A percentile compares a stretch with the other conserved stretches of the same genome.
Evolutionary conservation across 352 stramenopile species (phyloP).

Genomic region (Globisporangium takayamanum): DNA sequence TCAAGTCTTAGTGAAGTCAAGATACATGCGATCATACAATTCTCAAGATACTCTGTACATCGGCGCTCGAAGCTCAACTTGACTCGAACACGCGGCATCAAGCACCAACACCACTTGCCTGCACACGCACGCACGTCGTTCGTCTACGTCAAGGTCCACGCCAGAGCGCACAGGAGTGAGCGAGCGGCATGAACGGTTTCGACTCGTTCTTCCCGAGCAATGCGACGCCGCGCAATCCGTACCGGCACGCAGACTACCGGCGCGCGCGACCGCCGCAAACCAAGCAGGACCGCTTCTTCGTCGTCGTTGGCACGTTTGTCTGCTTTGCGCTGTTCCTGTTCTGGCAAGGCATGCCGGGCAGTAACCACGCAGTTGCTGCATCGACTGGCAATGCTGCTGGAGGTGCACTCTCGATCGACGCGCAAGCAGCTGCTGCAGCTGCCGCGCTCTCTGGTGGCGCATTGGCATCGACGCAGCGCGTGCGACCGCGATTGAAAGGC

Average conservation of each 20-base stretch:
- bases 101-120: background rate
- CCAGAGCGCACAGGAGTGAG: too few species aligned
- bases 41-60: background rate
- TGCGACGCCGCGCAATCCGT: conserved; percentile 61
- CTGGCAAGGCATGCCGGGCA: conserved; percentile 28
- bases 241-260: conserved; percentile 54
- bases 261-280: conserved; percentile 20
- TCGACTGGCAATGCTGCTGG: background rate
- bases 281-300: conserved; percentile 48
- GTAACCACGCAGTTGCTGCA: background rate
- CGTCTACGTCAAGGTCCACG: too few species aligned
- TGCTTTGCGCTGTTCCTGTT: conserved; percentile 60
- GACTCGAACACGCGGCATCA: too few species aligned
- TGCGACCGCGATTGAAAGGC: conserved; percentile 34
- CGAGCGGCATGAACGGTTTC: conserved; percentile 43
- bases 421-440: conserved; percentile 23
- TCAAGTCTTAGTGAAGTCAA: too few species aligned
- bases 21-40: background rate
- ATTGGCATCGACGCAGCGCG: background rate
- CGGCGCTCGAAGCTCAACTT: too few species aligned
- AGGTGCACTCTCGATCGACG: conserved; percentile 21
- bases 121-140: too few species aligned
- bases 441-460: conserved; percentile 23
- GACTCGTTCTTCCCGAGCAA: conserved; percentile 64
- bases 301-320: conserved; percentile 57